Evolutionary conservation across 2,329 filamentous ascomycete genomes (phyloP).

Genomic region (Cyanodermella asteris): DNA sequence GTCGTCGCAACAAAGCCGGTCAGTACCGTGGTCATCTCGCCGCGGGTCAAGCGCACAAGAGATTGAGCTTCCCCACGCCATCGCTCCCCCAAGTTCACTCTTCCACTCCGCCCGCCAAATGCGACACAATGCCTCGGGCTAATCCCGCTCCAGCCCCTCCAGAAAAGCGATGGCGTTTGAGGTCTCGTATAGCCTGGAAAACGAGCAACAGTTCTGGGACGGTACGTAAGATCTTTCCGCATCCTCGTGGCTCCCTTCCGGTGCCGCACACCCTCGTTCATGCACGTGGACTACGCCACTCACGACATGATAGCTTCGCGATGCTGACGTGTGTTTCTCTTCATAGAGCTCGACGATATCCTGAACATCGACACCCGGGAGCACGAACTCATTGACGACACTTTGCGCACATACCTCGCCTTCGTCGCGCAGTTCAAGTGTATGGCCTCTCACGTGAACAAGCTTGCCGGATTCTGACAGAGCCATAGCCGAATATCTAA

Average conservation of each 20-base stretch:
- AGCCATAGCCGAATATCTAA: conserved; percentile 42
- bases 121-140: too few relatives aligned
- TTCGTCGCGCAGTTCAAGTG: conserved; percentile 53
- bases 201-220: conserved; percentile 74
- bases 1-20: too few relatives aligned
- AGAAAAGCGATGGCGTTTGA: conserved; percentile 47
- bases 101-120: too few relatives aligned
- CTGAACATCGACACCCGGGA: conserved; percentile 35
- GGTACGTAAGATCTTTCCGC: conserved; percentile 30
- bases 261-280: conserved; percentile 1
- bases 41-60: too few relatives aligned
- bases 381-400: conserved; percentile 57
- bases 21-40: too few relatives aligned
- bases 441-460: conserved; percentile 13
- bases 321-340: neutral
- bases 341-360: conserved; percentile 48
- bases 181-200: conserved; percentile 46
- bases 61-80: too few relatives aligned
- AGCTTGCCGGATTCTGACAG: conserved; percentile 1
- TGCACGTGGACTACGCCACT: conserved; percentile 1
- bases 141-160: too few relatives aligned
- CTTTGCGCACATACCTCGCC: conserved; percentile 62
- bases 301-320: conserved; percentile 3
- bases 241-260: conserved; percentile 1
- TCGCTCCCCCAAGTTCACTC: too few relatives aligned